These are phyloP conservation scores for Colletotrichum navitas DNA, from an alignment of 2,329 filamentous ascomycete genomes.

Conservation along the genomic window DNA sequence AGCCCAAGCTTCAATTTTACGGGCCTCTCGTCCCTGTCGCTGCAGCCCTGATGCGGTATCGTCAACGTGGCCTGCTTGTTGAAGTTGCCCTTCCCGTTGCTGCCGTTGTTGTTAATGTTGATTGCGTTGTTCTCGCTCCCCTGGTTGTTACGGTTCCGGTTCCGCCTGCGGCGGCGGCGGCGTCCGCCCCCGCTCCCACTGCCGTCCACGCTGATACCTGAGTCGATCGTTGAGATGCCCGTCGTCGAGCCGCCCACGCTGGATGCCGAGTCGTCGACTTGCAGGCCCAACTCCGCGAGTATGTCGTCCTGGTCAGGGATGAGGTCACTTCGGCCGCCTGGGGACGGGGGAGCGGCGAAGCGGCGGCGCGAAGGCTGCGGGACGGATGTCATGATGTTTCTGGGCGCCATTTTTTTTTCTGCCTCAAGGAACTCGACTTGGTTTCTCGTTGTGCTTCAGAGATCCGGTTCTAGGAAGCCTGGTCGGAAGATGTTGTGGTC, in stretches of 20 bases:
- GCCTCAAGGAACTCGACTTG: background rate
- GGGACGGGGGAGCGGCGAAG: conserved; percentile 1
- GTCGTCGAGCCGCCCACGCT: conserved; percentile 34
- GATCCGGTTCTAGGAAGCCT: background rate
- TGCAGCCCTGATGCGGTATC: conserved; percentile 45
- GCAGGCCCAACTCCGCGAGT: conserved; percentile 41
- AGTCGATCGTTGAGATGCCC: conserved; percentile 17
- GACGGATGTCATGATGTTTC: conserved; percentile 19
- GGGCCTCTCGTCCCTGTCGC: conserved; percentile 64
- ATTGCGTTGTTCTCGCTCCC: background rate
- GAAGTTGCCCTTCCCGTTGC: background rate
- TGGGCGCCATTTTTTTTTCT: conserved; percentile 18
- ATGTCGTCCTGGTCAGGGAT: conserved; percentile 36
- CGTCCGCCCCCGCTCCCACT: conserved; percentile 2
- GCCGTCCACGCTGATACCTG: conserved; percentile 8
- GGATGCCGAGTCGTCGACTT: conserved; percentile 42
- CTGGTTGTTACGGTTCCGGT: conserved; percentile 32
- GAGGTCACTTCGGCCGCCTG: background rate
- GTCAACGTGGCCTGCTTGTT: conserved; percentile 40
- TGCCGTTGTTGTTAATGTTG: background rate
- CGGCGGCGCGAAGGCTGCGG: conserved; percentile 8
- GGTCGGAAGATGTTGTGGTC: background rate
- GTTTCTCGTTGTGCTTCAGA: background rate
- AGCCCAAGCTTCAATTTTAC: conserved; percentile 78
- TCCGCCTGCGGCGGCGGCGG: conserved; percentile 14